Base-by-base conservation (phyloP, 139 green algal genomes). In the Penium margaritaceum region DNA sequence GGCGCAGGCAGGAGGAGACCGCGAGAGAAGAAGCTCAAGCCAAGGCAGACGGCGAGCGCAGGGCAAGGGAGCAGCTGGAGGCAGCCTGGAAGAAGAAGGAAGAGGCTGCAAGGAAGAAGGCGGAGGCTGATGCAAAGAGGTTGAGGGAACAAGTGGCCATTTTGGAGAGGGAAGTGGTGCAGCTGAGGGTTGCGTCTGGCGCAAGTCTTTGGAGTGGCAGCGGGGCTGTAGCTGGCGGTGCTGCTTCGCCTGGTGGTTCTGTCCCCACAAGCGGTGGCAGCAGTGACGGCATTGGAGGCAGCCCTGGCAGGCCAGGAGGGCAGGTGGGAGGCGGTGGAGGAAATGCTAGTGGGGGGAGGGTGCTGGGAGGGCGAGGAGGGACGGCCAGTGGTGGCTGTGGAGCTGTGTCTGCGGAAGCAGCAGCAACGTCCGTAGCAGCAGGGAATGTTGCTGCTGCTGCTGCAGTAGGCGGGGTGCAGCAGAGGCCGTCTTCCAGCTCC, bases 1-100 rank as follows among this genome's bases (percentile, higher is more conserved):
- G 37, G 35, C 24, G 24, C n/a, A 43, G 67, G 17, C 67, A 75
- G 67, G 67, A 75, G 44, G 67, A 75, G 43, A 38, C 24, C 24
- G 46, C 67, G 46, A 33, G 27, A 4, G 44, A 33, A 3, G 67
- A 75, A n/a, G 67, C 67, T 33, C 5, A 39, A 3, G 67, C 33
- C 7, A 33, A 30, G 36, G 47, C 53, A 2, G 69, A 67, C 9
- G 54, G 6, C 5, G 69, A 76, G 53, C n/a, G 35, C 30, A 27
- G 51, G 27, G 51, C 51, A 2, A 67, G 27, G 19, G 69, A 76
- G 69, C 53, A 55, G 19, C 27, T 47, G 43, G 69, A 76, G 43
- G 53, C 24, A 27, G 15, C 32, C 7, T 21, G 6, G 27, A 76
- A 76, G 30, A 27, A 53, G 24, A 69, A 36, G 27, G 69, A 76